Conservation (phyloP, 306 rosid species). For the Pterocarpus macrocarpus region DNA sequence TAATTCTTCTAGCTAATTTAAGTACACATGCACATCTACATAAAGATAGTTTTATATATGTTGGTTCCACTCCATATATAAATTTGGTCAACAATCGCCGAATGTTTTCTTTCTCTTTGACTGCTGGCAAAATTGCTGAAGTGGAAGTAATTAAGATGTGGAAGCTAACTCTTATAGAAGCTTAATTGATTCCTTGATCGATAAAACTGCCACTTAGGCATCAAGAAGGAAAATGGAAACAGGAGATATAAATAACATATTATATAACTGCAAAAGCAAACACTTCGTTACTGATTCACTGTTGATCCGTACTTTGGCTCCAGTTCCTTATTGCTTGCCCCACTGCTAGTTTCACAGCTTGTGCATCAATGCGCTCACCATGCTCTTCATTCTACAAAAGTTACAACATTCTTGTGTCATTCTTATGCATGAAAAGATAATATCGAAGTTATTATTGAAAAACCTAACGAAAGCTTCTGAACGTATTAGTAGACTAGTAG, state of each 20-base stretch:
- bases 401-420: neutral
- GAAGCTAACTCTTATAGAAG: neutral
- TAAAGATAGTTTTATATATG: too few species aligned
- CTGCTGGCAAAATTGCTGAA: too few species aligned
- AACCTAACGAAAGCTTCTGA: too few species aligned
- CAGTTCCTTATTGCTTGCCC: constrained; percentile 58
- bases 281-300: constrained; percentile 30
- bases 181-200: constrained; percentile 32
- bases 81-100: too few species aligned
- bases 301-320: constrained; percentile 48
- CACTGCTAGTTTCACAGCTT: constrained; percentile 55
- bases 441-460: too few species aligned
- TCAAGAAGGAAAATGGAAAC: neutral
- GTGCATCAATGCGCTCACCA: constrained; percentile 53
- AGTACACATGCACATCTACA: too few species aligned
- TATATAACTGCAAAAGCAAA: neutral
- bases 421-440: neutral
- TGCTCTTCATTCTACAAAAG: constrained; percentile 52
- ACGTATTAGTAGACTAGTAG: too few species aligned
- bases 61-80: too few species aligned
- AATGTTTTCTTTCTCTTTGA: neutral
- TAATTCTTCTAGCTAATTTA: too few species aligned
- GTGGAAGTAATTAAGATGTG: neutral
- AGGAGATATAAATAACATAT: neutral
- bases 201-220: neutral